Evolutionary conservation across 805 yeast species (phyloP), one percentile per base, ranked within the genome.

Genomic region (Cyberlindnera petersonii): DNA sequence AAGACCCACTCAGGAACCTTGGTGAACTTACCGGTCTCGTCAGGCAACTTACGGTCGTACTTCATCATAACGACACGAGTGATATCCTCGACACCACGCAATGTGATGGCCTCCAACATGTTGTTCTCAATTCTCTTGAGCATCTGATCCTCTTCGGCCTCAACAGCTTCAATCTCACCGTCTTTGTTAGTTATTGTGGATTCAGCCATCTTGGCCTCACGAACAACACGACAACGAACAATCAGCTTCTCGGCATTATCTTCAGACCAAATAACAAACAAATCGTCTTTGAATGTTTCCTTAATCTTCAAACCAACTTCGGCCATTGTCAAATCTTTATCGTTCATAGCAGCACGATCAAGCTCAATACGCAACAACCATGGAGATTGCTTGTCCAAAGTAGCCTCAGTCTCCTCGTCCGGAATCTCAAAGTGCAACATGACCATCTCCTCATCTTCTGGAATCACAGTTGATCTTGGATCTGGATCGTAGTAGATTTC

Each of bases 261-360:
- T 72, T 94, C 98, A 33, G 97, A 87, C 98, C 98, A 93, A 58
- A 93, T 93, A 28, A 93, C 96, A 57, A 91, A 93, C 66, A 93
- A 68, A 65, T 93, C 98, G 53, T 88, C 95, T 39, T 89, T 94
- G 63, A 93, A 93, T 47, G 86, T 82, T 58, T 86, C 89, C 48
- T 88, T 82, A 45, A 93, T 93, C 71, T 83, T 88, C 53, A 88
- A 94, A 20, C 98, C 97, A 40, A 93, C 98, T 69, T 93, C 96
- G 49, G 94, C 86, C 97, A 94, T 93, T 5, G 96, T 86, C 60
- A 93, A 75, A 64, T 93, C 96, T 65, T 93, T 88, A 69, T 93
- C 98, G 58, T 91, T 82, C 97, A 93, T 89, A 67, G 91, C 91
- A 26, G 98, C 96, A 74, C 98, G 93, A 66, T 94, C 98, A 42